phyloP scores from a whole-genome alignment of 148 eudicot species.

The Heliamphora exappendiculata region DNA sequence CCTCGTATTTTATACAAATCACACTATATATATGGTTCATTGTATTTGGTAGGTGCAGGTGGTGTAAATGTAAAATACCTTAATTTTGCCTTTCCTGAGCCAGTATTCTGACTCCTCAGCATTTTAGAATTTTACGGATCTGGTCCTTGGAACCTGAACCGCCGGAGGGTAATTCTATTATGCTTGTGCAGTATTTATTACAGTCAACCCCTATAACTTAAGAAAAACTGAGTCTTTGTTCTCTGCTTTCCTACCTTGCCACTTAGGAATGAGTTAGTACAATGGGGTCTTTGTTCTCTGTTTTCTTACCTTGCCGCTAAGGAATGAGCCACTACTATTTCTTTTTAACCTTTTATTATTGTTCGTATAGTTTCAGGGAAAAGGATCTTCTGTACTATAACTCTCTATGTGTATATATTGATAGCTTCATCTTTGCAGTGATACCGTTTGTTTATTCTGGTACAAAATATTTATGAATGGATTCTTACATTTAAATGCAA shows the following conservation, averaged over 20 bases:
- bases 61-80: too few relatives aligned
- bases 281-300: not conserved
- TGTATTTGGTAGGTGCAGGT: too few relatives aligned
- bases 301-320: not conserved
- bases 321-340: not conserved
- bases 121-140: too few relatives aligned
- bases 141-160: not conserved
- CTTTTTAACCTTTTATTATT: not conserved
- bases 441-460: not conserved
- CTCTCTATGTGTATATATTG: not conserved
- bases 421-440: not conserved
- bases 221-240: not conserved
- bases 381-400: not conserved
- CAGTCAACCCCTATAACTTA: not conserved
- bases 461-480: not conserved
- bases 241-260: not conserved
- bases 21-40: too few relatives aligned
- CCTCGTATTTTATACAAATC: too few relatives aligned
- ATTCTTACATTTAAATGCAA: not conserved
- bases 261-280: not conserved
- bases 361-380: not conserved
- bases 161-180: not conserved
- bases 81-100: too few relatives aligned
- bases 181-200: not conserved
- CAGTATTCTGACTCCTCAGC: too few relatives aligned